Percentiles rank a stretch among this genome's conserved stretches.
phyloP scores from a whole-genome alignment of 148 eudicot species.

The Oxyria digyna region DNA sequence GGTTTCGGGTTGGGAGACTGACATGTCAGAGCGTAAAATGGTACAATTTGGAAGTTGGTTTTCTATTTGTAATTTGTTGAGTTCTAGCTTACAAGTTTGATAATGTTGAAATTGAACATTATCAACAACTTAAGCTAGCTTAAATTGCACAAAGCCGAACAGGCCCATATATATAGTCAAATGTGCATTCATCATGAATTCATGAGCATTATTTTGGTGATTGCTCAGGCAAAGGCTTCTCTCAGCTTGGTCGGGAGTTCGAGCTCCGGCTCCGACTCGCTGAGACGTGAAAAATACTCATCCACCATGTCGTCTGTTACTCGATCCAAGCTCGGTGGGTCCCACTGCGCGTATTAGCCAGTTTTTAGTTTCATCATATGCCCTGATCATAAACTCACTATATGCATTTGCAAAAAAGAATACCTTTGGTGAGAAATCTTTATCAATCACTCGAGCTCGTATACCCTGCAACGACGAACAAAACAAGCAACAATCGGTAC shows the following conservation, averaged over 20 bases:
- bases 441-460: slow-evolving; percentile 73
- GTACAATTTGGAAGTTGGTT: no score
- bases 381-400: background rate
- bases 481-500: background rate
- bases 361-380: background rate
- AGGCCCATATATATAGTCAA: background rate
- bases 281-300: slow-evolving; percentile 48
- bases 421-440: slow-evolving; percentile 87
- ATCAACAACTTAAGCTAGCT: no score
- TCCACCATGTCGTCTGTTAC: slow-evolving; percentile 86
- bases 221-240: slow-evolving; percentile 48
- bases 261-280: slow-evolving; percentile 52
- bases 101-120: no score
- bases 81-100: no score
- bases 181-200: background rate
- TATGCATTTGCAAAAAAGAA: background rate
- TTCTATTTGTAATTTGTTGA: no score
- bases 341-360: slow-evolving; percentile 47
- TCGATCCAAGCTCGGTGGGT: slow-evolving; percentile 68
- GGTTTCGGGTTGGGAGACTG: no score
- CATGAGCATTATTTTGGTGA: no score
- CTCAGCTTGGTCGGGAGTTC: slow-evolving; percentile 50
- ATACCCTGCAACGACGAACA: slow-evolving; percentile 38
- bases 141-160: no score
- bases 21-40: no score